These are phyloP conservation scores for Shiraia sp. DNA, from an alignment of 2,329 filamentous ascomycete genomes.

Conservation along the genomic window DNA sequence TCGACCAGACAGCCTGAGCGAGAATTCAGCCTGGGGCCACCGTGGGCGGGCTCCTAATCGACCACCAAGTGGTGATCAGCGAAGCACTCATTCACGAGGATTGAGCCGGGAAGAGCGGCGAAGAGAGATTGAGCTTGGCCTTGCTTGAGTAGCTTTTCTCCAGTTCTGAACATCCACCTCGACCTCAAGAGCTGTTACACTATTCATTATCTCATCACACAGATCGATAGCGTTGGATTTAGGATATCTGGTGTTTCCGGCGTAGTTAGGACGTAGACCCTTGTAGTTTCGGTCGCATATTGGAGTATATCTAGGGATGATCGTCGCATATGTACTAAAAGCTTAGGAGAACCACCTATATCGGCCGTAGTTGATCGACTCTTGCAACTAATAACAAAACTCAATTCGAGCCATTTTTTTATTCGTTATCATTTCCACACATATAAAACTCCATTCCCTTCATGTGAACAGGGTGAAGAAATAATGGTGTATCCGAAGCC, in stretches of 20 bases:
- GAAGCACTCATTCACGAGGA: conserved; percentile 37
- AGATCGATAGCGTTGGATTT: conserved; percentile 16
- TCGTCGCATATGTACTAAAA: no score
- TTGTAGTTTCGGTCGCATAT: neutral
- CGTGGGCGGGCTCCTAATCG: conserved; percentile 34
- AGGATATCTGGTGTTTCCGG: conserved; percentile 10
- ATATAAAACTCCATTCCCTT: no score
- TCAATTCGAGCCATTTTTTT: no score
- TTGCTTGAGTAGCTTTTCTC: conserved; percentile 7
- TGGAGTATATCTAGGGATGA: neutral
- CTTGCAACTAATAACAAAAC: no score
- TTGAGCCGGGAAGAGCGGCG: conserved; percentile 46
- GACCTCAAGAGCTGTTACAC: neutral
- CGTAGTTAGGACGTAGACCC: conserved; percentile 5
- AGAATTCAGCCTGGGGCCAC: conserved; percentile 33
- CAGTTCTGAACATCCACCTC: neutral
- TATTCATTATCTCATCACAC: conserved; percentile 2
- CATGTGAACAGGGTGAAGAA: no score
- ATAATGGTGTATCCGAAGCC: no score
- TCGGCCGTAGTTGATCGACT: no score
- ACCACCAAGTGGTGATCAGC: conserved; percentile 25
- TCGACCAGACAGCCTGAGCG: conserved; percentile 32
- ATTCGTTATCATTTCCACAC: no score
- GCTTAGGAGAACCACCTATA: no score
- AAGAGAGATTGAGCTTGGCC: conserved; percentile 47